A percentile compares a stretch with the other conserved stretches of the same genome.
Conservation (phyloP, 805 yeast species). For the Tetrapisispora nanseiensis region DNA sequence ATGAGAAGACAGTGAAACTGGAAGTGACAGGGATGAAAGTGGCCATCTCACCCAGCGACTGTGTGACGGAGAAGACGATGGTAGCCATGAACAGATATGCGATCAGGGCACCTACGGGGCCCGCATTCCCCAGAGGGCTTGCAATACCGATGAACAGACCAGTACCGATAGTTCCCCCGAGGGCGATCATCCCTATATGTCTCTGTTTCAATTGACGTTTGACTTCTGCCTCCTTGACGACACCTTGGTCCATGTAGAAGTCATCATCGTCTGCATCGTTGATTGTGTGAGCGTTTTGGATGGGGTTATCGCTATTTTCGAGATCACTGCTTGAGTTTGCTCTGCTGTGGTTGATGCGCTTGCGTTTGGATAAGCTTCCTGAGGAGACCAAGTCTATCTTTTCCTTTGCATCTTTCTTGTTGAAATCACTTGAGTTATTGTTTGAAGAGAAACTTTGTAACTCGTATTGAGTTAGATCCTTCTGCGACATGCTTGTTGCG, state of each 20-base stretch:
- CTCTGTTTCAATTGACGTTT: slow-evolving; percentile 54
- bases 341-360: neutral
- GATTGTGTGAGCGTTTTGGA: neutral
- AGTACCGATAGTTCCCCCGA: slow-evolving; percentile 75
- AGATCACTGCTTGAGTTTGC: neutral
- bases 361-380: neutral
- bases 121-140: slow-evolving; percentile 44
- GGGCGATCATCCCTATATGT: slow-evolving; percentile 65
- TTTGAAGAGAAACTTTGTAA: slow-evolving; percentile 1
- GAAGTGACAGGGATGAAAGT: slow-evolving; percentile 60
- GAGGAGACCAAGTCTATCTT: neutral
- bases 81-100: slow-evolving; percentile 59
- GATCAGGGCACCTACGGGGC: slow-evolving; percentile 60
- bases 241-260: slow-evolving; percentile 9
- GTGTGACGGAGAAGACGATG: slow-evolving; percentile 56
- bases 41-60: slow-evolving; percentile 73
- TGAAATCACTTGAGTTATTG: neutral
- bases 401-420: neutral
- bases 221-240: slow-evolving; percentile 35
- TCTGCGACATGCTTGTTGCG: neutral
- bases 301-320: neutral
- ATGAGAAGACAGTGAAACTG: slow-evolving; percentile 60
- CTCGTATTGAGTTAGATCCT: slow-evolving; percentile 1
- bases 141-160: slow-evolving; percentile 64
- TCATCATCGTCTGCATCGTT: slow-evolving; percentile 2